Evolutionary conservation across 371 early-diverging fungal species (phyloP).

Genomic region (Syncephalastrum sp.): DNA sequence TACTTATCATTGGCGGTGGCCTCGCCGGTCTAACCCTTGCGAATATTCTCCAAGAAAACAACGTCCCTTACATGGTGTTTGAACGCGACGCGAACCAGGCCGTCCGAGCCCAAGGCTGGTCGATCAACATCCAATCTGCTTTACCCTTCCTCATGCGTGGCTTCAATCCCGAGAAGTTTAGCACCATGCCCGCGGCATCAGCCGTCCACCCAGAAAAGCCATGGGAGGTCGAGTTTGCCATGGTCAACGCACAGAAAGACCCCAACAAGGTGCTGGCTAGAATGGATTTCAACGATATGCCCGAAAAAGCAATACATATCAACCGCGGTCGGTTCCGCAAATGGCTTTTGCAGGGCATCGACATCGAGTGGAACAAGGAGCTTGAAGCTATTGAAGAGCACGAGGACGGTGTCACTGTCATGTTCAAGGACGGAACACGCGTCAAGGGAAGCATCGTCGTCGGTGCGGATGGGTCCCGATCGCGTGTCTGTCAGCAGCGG

Average conservation of each 20-base stretch:
- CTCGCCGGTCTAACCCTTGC: constrained; percentile 33
- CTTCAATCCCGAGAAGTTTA: constrained; percentile 9
- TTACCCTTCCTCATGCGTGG: constrained; percentile 3
- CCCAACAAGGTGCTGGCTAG: too few relatives aligned
- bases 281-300: too few relatives aligned
- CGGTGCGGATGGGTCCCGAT: too few relatives aligned
- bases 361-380: constrained; percentile 16
- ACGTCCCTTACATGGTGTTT: constrained; percentile 26
- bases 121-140: constrained; percentile 22
- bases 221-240: background rate
- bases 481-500: too few relatives aligned
- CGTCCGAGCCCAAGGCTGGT: constrained; percentile 26
- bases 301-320: too few relatives aligned
- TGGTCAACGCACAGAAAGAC: too few relatives aligned
- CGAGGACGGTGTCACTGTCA: constrained; percentile 19
- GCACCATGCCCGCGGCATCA: constrained; percentile 1
- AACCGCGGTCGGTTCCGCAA: constrained; percentile 8
- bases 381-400: constrained; percentile 6
- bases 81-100: constrained; percentile 25
- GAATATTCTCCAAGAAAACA: constrained; percentile 19
- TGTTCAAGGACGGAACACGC: constrained; percentile 5
- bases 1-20: constrained; percentile 38
- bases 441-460: too few relatives aligned
- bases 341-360: constrained; percentile 10
- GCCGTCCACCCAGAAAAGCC: constrained; percentile 20